A percentile compares a stretch with the other conserved stretches of the same genome.
Evolutionary conservation across 495 filamentous ascomycete genomes (phyloP).

Genomic region (Achaetomiella virescens): DNA sequence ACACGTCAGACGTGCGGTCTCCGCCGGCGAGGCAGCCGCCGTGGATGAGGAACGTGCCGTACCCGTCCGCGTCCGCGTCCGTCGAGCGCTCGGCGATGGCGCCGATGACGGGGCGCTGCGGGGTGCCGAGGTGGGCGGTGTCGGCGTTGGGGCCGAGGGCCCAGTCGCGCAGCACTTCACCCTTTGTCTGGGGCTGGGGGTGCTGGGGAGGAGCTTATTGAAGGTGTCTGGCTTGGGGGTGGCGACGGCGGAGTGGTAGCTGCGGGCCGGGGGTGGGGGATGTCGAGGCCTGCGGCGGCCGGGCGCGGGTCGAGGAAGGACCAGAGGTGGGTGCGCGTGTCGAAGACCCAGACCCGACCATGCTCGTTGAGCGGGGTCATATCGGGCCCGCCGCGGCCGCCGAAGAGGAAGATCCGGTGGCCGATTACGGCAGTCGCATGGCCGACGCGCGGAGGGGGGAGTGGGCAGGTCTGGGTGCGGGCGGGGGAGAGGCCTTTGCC

Average conservation of each 20-base stretch:
- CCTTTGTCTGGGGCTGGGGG: neutral
- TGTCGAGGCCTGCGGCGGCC: conserved; percentile 24
- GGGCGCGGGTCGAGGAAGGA: conserved; percentile 43
- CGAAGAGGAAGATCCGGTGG: conserved; percentile 58
- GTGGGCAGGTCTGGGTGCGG: conserved; percentile 16
- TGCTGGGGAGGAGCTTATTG: conserved; percentile 4
- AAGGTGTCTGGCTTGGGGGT: conserved; percentile 43
- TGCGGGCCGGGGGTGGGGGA: conserved; percentile 31
- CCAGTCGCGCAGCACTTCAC: conserved; percentile 37
- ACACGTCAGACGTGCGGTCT: conserved; percentile 48
- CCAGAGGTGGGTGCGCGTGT: conserved; percentile 53
- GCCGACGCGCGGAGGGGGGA: conserved; percentile 49
- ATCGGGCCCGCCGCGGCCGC: conserved; percentile 45
- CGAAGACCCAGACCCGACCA: conserved; percentile 62
- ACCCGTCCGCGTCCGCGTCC: conserved; percentile 43
- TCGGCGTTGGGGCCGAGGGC: conserved; percentile 36
- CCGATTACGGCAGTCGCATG: conserved; percentile 55
- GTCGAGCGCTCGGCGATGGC: conserved; percentile 38
- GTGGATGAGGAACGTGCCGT: conserved; percentile 61
- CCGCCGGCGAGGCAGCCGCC: conserved; percentile 56
- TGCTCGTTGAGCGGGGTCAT: conserved; percentile 49
- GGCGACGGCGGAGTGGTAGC: conserved; percentile 43
- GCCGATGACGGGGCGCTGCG: conserved; percentile 44
- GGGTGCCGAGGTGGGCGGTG: conserved; percentile 36
- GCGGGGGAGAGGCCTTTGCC: conserved; percentile 17